A percentile compares a stretch with the other conserved stretches of the same genome.
Evolutionary conservation across 2,329 filamentous ascomycete species (phyloP).

Genomic region (Aspergillus unguis): DNA sequence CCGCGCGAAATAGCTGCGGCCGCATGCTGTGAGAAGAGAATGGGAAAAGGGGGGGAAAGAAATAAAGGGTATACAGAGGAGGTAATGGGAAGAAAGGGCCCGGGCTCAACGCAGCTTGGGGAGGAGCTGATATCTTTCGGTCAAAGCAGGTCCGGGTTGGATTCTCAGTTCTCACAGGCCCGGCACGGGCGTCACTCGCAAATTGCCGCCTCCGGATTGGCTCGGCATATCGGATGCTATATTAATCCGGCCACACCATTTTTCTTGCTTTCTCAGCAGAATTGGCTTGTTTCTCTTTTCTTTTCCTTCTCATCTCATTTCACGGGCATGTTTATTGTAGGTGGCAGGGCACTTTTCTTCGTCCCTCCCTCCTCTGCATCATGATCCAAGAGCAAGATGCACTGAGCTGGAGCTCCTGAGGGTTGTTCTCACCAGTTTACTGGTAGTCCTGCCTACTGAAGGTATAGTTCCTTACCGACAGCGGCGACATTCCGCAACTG

Average conservation of each 20-base stretch:
- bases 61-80: not conserved
- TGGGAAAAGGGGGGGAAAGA: not conserved
- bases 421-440: slow-evolving; percentile 27
- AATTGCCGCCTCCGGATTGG: slow-evolving; percentile 41
- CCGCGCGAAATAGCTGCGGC: slow-evolving; percentile 62
- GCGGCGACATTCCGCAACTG: slow-evolving; percentile 51
- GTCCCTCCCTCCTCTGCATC: slow-evolving; percentile 61
- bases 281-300: slow-evolving; percentile 20
- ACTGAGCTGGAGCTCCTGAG: slow-evolving; percentile 65
- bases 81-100: slow-evolving; percentile 9
- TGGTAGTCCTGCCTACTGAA: slow-evolving; percentile 47
- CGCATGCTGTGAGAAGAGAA: slow-evolving; percentile 52
- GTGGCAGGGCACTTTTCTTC: slow-evolving; percentile 43
- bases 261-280: slow-evolving; percentile 20
- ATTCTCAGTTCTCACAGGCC: slow-evolving; percentile 25
- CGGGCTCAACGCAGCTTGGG: slow-evolving; percentile 19
- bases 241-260: slow-evolving; percentile 25
- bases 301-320: slow-evolving; percentile 52
- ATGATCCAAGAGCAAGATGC: slow-evolving; percentile 59
- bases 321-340: slow-evolving; percentile 65
- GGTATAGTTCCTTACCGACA: slow-evolving; percentile 65
- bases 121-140: slow-evolving; percentile 18
- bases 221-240: slow-evolving; percentile 30
- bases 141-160: slow-evolving; percentile 29
- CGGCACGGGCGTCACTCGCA: slow-evolving; percentile 31